Conservation (phyloP, 2,329 filamentous ascomycete species). For the Lachnellula hyalina region DNA sequence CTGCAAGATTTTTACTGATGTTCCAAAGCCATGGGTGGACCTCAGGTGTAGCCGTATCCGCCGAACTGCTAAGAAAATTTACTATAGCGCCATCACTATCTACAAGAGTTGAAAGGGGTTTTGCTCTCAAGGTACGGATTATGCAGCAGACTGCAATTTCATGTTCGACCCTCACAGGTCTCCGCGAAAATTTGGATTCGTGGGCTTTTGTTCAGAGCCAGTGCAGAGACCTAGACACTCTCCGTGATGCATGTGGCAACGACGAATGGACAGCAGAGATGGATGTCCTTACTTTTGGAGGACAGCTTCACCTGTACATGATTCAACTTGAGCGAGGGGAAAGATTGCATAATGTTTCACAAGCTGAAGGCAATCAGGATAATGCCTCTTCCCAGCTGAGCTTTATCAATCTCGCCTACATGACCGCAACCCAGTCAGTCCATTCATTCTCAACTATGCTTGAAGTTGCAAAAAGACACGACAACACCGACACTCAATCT, state of each 20-base stretch:
- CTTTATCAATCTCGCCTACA: background rate
- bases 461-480: background rate
- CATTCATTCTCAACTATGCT: background rate
- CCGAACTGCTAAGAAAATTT: background rate
- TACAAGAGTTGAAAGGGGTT: background rate
- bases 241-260: background rate
- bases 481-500: background rate
- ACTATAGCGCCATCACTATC: background rate
- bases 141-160: background rate
- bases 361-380: background rate
- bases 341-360: background rate
- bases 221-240: slow-evolving; percentile 7
- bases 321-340: slow-evolving; percentile 5
- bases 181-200: slow-evolving; percentile 1
- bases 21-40: background rate
- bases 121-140: background rate
- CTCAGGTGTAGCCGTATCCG: background rate
- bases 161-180: background rate
- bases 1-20: background rate
- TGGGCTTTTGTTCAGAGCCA: slow-evolving; percentile 4
- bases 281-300: slow-evolving; percentile 7
- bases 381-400: background rate
- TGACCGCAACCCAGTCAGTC: background rate
- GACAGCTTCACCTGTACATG: slow-evolving; percentile 8
- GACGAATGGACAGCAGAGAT: slow-evolving; percentile 8